Evolutionary conservation across 129 eudicot species (phyloP), one percentile per base, ranked within the genome.

Genomic region (Flaveria bidentis): DNA sequence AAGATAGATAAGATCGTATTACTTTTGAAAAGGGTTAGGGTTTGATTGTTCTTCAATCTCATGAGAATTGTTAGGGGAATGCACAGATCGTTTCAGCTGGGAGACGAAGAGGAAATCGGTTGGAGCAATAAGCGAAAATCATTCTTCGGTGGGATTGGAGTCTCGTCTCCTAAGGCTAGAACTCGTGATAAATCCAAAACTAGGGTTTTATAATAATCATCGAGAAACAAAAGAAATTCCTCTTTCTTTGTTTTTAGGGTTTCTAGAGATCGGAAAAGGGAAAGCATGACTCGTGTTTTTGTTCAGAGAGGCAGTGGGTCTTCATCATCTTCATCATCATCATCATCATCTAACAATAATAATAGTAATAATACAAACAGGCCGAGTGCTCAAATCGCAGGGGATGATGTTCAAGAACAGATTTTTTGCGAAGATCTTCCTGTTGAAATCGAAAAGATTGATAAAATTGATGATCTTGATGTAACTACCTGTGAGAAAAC

Each of bases 31-130:
- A 69, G 82, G 86, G 79, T n/a, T 71, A 78, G 82, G 84, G 69
- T 81, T 86, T 84, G 75, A 58, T 87, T 82, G 87, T 81, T 86
- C 68, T 78, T 81, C 30, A 85, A 61, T 88, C 89, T 94, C 97
- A 94, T 91, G 99, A 95, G 96, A 94, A 90, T 93, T 93, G 84
- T 87, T 82, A 87, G 99, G 99, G 99, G 99, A 89, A 95, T 95
- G 99, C 97, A 91, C 87, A 95, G 88, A 91, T 80, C 71, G 85
- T 53, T 80, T 52, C 86, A 75, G 83, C 72, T 75, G 46, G 87
- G 78, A 80, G 80, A 90, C 67, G 80, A 78, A 80, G 84, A 79
- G 46, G 75, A 83, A 80, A 77, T 84, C 25, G 82, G 96, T 84
- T 84, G 87, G 75, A 82, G 84, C 80, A 69, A 78, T 78, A 69